Evolutionary conservation across 2,329 filamentous ascomycete species (phyloP).

Genomic region (Biscogniauxia sp.): DNA sequence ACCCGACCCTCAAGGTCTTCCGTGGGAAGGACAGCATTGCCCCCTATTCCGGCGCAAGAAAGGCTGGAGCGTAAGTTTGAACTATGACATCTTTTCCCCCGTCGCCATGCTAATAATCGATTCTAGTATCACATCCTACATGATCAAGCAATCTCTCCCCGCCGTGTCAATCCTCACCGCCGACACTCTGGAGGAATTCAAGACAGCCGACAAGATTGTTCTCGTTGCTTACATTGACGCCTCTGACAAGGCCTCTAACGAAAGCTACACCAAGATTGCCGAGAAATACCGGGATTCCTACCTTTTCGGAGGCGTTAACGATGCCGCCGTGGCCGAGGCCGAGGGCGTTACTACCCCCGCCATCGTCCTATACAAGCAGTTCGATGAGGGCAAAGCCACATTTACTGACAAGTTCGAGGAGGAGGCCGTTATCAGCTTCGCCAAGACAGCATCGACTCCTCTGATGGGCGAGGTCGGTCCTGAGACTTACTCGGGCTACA

Average conservation of each 20-base stretch:
- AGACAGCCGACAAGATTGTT: conserved; percentile 96
- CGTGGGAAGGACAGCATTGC: conserved; percentile 77
- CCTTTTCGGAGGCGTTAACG: conserved; percentile 86
- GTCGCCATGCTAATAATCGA: conserved; percentile 14
- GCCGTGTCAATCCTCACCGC: conserved; percentile 81
- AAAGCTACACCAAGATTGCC: conserved; percentile 74
- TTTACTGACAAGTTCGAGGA: conserved; percentile 80
- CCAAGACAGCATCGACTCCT: conserved; percentile 81
- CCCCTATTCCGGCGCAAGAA: conserved; percentile 86
- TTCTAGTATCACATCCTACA: conserved; percentile 71
- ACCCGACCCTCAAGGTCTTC: conserved; percentile 99
- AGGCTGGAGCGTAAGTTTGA: conserved; percentile 67
- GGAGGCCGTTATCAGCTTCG: conserved; percentile 77
- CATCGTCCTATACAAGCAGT: conserved; percentile 93
- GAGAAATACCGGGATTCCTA: conserved; percentile 82
- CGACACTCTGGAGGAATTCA: conserved; percentile 90
- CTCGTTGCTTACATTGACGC: conserved; percentile 82
- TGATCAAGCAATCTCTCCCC: conserved; percentile 96
- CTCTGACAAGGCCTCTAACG: conserved; percentile 80
- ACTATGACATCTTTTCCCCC: not conserved
- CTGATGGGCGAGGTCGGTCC: conserved; percentile 94
- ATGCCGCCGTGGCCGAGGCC: conserved; percentile 79
- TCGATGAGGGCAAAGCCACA: conserved; percentile 91
- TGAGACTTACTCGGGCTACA: conserved; percentile 94
- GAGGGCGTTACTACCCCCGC: conserved; percentile 86